Base-by-base conservation (phyloP, 1,284 basidiomycete genomes). In the Microbotryum silenes-acaulis region DNA sequence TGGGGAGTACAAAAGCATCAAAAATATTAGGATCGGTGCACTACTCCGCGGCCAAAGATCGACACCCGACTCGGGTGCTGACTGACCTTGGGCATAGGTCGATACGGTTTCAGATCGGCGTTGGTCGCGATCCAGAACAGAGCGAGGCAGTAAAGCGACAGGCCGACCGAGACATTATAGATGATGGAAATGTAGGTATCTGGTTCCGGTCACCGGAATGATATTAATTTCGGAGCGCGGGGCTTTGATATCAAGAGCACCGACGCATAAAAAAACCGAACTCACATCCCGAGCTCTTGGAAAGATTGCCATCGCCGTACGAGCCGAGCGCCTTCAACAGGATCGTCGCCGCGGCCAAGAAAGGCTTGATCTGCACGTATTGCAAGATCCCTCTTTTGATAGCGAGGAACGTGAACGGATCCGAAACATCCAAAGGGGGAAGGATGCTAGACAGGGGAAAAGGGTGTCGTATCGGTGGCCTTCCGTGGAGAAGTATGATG, bases 331-430 rank as follows among this genome's bases (percentile, higher is more conserved):
- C 84, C 75, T 98, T 98, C 70, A 96, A 81, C 23, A 94, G 80
- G 56, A 97, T 79, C 0, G 91, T 97, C 0, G 83, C 84, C 1
- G 88, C 74, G 0, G 94, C 93, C 1, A 98, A 81, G 0, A 94
- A 74, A 0, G 94, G 94, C 73, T 98, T 98, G 63, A 98, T 81
- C 75, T 97, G 92, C 4, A 97, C 94, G 74, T 98, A 98, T 80
- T 98, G 94, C 52, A 97, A 78, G 31, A 97, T 91, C 6, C 94
- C 94, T 23, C 94, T 83, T 75, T 97, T 97, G 51, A 98, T 80
- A 67, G 89, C 92, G 1, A 98, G 79, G 73, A 97, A 92, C 2
- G 88, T 92, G 75, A 94, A 88, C 1, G 94, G 92, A 74, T 96
- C 92, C 71, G 88, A 91, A 56, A 88, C 84, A 73, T 97, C 92